Evolutionary conservation across 2,329 filamentous ascomycete genomes (phyloP), one percentile per base, ranked within the genome.

Genomic region (Falciphora oryzae): DNA sequence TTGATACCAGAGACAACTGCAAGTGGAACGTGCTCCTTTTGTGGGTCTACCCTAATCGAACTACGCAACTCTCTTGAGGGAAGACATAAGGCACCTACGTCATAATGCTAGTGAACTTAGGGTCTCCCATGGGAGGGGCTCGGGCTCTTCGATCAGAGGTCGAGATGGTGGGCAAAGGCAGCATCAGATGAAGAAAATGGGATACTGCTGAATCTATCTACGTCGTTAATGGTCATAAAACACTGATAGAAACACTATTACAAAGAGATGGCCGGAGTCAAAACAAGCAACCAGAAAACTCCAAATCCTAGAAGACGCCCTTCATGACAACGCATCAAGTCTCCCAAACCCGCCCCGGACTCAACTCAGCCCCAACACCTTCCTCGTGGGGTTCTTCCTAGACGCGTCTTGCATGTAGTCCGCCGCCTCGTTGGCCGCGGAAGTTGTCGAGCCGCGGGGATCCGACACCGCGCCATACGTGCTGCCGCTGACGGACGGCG

Each of bases 341-440:
- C 29, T 3, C 22, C n/a, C 22, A 32, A 28, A n/a, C 14, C 4
- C 6, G 16, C 7, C n/a, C 16, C 14, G 22, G 32, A 29, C 56
- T 61, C 32, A 68, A 2, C 38, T 62, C 29, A 66, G 56, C 7
- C 64, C 67, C 31, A 69, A 8, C 6, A 69, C 66, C 67, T 69
- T 68, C 61, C 68, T 61, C 28, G 66, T 64, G 44, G 65, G 67
- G 5, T 64, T 65, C 14, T 64, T 65, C 64, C 57, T 64, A 22
- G 44, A 16, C 18, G 35, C 50, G 18, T 59, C 38, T n/a, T 57
- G 38, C 29, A 63, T n/a, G 61, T 65, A 65, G 5, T 65, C 61
- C 1, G 61, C 57, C 18, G 57, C 57, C 18, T 65, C 64, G 25
- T 65, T 62, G 56, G 59, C 44, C 11, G 60, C 44, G 16, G 32